A percentile compares a stretch with the other conserved stretches of the same genome.
Evolutionary conservation across 768 basidiomycete species (phyloP).

Genomic region (Pulveroboletus sp.): DNA sequence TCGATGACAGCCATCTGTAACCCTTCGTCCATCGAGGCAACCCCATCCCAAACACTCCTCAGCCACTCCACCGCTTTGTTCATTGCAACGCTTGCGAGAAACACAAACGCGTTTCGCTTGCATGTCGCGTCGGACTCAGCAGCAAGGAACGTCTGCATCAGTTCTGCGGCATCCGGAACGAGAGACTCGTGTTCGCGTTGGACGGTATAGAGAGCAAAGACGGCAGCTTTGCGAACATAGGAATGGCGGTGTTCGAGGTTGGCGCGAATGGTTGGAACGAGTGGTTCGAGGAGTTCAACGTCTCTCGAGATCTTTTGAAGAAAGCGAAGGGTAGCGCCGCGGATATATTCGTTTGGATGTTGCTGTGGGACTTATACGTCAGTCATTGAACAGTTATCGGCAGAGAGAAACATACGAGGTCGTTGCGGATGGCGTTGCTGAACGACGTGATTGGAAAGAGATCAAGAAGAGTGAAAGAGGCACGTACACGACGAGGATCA

Average conservation of each 20-base stretch:
- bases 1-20: constrained; percentile 97
- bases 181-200: constrained; percentile 92
- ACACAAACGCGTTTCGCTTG: constrained; percentile 96
- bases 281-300: constrained; percentile 89
- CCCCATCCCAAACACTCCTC: constrained; percentile 76
- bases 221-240: constrained; percentile 97
- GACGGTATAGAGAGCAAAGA: constrained; percentile 93
- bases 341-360: constrained; percentile 99
- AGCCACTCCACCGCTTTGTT: constrained; percentile 91
- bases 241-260: constrained; percentile 97
- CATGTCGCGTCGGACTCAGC: constrained; percentile 96
- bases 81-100: constrained; percentile 82
- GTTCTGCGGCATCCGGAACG: constrained; percentile 93
- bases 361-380: constrained; percentile 48
- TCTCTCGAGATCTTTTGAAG: constrained; percentile 94
- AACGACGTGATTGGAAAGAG: constrained; percentile 8
- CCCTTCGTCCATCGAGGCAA: constrained; percentile 79
- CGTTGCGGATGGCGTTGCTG: constrained; percentile 96
- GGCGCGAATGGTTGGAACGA: constrained; percentile 87
- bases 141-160: constrained; percentile 92
- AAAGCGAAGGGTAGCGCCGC: constrained; percentile 94
- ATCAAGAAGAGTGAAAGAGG: constrained; percentile 1
- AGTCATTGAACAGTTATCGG: background rate
- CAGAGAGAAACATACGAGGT: constrained; percentile 59
- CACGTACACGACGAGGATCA: constrained; percentile 96